Evolutionary conservation across 2,329 filamentous ascomycete species (phyloP).

Genomic region (Pseudocercospora cruenta): DNA sequence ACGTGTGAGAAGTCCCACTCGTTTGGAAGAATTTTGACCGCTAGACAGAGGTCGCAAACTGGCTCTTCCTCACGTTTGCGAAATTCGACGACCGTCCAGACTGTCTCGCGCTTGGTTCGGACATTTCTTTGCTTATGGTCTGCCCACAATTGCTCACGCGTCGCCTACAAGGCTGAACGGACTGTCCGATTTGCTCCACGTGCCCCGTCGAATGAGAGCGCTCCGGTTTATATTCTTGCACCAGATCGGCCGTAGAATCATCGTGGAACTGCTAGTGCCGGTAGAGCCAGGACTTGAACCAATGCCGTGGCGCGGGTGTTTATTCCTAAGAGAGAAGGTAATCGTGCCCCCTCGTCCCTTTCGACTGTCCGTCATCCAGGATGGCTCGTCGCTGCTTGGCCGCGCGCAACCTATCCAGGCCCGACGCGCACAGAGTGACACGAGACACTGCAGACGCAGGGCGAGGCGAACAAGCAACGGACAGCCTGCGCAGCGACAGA

Average conservation of each 20-base stretch:
- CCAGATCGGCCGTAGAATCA: neutral
- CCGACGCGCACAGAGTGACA: neutral
- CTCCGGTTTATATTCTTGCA: neutral
- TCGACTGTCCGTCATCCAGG: constrained; percentile 1
- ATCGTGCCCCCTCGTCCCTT: constrained; percentile 5
- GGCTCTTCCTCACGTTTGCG: neutral
- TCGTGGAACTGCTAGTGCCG: constrained; percentile 2
- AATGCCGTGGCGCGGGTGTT: constrained; percentile 7
- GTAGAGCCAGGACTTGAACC: constrained; percentile 2
- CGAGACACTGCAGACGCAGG: constrained; percentile 10
- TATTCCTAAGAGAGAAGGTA: constrained; percentile 15
- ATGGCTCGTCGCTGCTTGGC: constrained; percentile 1
- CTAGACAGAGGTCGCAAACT: neutral
- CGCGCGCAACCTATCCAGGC: neutral
- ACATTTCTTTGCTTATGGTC: neutral
- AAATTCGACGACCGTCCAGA: neutral
- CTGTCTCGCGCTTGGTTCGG: neutral
- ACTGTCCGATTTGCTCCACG: neutral
- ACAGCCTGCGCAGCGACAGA: neutral
- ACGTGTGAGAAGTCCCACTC: neutral
- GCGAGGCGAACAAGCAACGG: constrained; percentile 1
- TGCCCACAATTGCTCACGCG: neutral
- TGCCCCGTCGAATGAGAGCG: neutral
- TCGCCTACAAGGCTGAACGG: neutral
- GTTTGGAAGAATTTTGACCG: neutral